Evolutionary conservation across 2,329 filamentous ascomycete species (phyloP).

Genomic region (Pseudogymnoascus sp.): DNA sequence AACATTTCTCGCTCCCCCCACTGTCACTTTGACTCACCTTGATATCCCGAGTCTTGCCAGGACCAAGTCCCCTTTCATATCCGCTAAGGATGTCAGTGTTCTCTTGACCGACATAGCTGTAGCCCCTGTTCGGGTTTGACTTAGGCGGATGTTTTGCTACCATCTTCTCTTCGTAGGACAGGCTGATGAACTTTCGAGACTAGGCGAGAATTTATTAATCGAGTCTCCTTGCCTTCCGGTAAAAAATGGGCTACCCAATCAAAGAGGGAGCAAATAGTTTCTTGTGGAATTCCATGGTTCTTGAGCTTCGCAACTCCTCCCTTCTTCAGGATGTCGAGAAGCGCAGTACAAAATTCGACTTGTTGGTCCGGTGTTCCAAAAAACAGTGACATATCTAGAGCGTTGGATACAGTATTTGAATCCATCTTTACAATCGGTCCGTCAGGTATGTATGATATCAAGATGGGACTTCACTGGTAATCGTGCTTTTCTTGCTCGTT

Average conservation of each 20-base stretch:
- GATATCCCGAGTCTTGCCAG: neutral
- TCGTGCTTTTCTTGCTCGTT: neutral
- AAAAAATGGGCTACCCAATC: neutral
- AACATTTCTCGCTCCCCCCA: neutral
- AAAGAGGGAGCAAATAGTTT: too few species aligned
- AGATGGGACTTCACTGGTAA: too few species aligned
- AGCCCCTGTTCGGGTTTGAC: neutral
- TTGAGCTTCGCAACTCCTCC: too few species aligned
- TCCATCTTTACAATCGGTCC: too few species aligned
- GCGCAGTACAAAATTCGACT: too few species aligned
- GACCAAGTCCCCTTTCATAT: neutral
- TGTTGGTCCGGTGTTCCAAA: too few species aligned
- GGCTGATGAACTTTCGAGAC: neutral
- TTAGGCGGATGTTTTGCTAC: slow-evolving; percentile 36
- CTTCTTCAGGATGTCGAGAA: too few species aligned
- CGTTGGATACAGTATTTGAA: too few species aligned
- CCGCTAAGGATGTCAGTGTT: neutral
- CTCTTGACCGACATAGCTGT: neutral
- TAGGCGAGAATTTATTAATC: neutral
- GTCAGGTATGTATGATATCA: too few species aligned
- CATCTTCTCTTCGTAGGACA: slow-evolving; percentile 33
- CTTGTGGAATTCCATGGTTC: too few species aligned
- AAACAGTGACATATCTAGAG: too few species aligned
- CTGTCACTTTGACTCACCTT: neutral
- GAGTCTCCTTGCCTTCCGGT: neutral